Base-by-base conservation (phyloP, 2,329 filamentous ascomycete genomes). In the Botrytis elliptica region DNA sequence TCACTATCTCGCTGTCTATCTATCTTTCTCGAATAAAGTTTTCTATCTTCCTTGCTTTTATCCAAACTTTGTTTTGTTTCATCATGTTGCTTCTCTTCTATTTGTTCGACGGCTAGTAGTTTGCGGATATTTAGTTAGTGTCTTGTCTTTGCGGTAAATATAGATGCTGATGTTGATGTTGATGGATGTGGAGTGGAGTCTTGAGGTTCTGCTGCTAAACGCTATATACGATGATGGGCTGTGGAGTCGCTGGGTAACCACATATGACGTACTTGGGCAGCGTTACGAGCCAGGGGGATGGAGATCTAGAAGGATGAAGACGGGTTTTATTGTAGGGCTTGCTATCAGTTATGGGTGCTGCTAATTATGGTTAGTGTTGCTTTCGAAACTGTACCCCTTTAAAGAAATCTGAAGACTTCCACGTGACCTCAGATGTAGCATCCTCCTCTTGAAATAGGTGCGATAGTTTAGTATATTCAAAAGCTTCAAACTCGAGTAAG, bases 401-500 rank as follows among this genome's bases (percentile, higher is more conserved):
- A 42, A 18, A 42, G 42, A 42, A 42, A 42, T n/a, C 49, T 52
- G 49, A 52, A 52, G 22, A 0, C 10, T 52, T 52, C 25, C 49
- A 52, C 49, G 25, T 52, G 49, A 52, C 49, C 49, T 52, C 1
- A 1, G 25, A 52, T 0, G 4, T n/a, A n/a, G 12, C 25, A 52
- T 52, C 9, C 10, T n/a, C 25, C 16, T 52, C 25, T n/a, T n/a
- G 12, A n/a, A 6, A 52, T n/a, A 25, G 49, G 25, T 14, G 14
- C n/a, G 4, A 52, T 52, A 14, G 49, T 52, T 3, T n/a, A 14
- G 49, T 52, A 16, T n/a, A 14, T 7, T 7, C 5, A n/a, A n/a
- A n/a, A 0, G 1, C 49, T 2, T 52, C 12, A 52, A 1, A 0
- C 0, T 52, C 12, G 25, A n/a, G 5, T 7, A 7, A 7, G 4